Conservation (phyloP, 1,284 basidiomycete genomes). For the Boletellus sp. region DNA sequence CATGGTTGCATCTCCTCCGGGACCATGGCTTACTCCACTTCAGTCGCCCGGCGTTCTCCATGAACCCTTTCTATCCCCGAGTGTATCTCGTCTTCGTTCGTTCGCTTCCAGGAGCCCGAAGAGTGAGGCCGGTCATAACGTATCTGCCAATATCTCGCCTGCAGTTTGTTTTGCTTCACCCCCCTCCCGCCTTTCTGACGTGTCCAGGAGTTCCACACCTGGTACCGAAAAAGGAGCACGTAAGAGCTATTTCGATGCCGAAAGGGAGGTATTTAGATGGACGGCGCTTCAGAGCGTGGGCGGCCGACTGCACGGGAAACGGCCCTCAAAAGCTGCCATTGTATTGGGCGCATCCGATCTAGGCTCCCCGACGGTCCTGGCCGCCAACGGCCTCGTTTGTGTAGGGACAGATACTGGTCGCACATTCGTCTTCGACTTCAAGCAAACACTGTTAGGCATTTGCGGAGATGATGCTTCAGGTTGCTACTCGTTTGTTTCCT, state of each 20-base stretch:
- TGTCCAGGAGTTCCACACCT: constrained; percentile 66
- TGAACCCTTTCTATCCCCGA: constrained; percentile 68
- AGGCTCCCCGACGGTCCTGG: constrained; percentile 77
- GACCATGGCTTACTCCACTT: constrained; percentile 33
- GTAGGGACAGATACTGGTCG: constrained; percentile 82
- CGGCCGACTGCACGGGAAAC: constrained; percentile 51
- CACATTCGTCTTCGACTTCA: constrained; percentile 86
- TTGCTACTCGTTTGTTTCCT: constrained; percentile 36
- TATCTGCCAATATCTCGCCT: constrained; percentile 41
- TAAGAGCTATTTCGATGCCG: constrained; percentile 27
- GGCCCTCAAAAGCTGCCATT: constrained; percentile 55
- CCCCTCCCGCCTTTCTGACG: constrained; percentile 66
- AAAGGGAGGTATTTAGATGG: constrained; percentile 75
- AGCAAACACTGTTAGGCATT: constrained; percentile 77
- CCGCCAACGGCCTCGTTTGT: constrained; percentile 86
- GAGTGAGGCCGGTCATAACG: constrained; percentile 46
- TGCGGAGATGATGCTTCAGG: constrained; percentile 69
- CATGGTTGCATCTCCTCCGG: constrained; percentile 35
- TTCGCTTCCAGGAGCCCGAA: constrained; percentile 53
- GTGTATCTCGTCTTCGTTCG: constrained; percentile 80
- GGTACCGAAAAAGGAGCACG: constrained; percentile 21
- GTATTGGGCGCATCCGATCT: constrained; percentile 54
- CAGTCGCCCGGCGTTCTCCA: constrained; percentile 34
- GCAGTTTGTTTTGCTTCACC: constrained; percentile 48
- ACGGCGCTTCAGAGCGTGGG: constrained; percentile 64